phyloP scores from a whole-genome alignment of 2,329 filamentous ascomycete species.

The Zymoseptoria passerinii region DNA sequence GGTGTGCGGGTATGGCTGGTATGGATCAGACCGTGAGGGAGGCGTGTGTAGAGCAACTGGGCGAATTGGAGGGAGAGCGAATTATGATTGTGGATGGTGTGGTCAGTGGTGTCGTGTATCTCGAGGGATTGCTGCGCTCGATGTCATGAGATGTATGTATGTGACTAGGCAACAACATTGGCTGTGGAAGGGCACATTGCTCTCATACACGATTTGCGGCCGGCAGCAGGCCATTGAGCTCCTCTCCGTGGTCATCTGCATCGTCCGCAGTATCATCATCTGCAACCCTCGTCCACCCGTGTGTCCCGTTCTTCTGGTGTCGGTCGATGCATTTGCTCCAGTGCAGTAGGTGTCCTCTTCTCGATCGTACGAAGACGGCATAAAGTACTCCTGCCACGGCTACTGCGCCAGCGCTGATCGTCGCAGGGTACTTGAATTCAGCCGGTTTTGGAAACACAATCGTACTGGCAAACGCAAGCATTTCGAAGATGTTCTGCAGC shows the following conservation, averaged over 20 bases:
- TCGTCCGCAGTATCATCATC: neutral
- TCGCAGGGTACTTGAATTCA: slow-evolving; percentile 54
- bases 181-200: neutral
- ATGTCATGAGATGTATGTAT: neutral
- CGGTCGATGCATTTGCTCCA: slow-evolving; percentile 23
- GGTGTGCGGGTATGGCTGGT: slow-evolving; percentile 86
- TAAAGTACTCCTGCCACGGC: slow-evolving; percentile 44
- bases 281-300: slow-evolving; percentile 6
- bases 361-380: slow-evolving; percentile 48
- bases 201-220: neutral
- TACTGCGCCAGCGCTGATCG: slow-evolving; percentile 50
- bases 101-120: slow-evolving; percentile 56
- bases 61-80: slow-evolving; percentile 47
- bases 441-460: slow-evolving; percentile 55
- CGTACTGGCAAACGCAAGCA: slow-evolving; percentile 57
- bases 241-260: neutral
- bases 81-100: slow-evolving; percentile 75
- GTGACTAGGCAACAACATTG: neutral
- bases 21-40: slow-evolving; percentile 67
- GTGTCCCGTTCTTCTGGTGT: slow-evolving; percentile 10
- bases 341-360: slow-evolving; percentile 55
- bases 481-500: slow-evolving; percentile 61
- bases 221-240: neutral
- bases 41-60: slow-evolving; percentile 57
- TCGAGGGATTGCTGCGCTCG: slow-evolving; percentile 44